These are phyloP conservation scores for Mucor piriformis DNA, from an alignment of 371 early-diverging fungal genomes.

Conservation along the genomic window DNA sequence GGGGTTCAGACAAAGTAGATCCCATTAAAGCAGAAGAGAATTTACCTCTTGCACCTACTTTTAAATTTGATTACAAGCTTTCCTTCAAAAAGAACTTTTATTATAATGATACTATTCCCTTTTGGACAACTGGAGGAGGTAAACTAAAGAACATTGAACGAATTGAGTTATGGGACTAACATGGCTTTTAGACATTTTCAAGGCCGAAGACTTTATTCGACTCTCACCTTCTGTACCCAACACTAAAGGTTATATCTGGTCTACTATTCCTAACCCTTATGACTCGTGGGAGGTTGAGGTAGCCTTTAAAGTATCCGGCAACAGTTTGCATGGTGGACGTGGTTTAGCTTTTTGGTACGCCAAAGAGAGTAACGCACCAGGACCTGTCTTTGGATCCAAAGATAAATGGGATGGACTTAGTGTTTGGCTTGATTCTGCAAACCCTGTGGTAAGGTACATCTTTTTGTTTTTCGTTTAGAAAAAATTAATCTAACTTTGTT, in stretches of 20 bases:
- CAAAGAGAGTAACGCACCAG: slow-evolving; percentile 57
- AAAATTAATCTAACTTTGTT: no score
- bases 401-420: slow-evolving; percentile 77
- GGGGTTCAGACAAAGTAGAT: slow-evolving; percentile 19
- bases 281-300: slow-evolving; percentile 79
- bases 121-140: slow-evolving; percentile 60
- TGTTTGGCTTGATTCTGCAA: slow-evolving; percentile 72
- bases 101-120: slow-evolving; percentile 59
- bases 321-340: slow-evolving; percentile 70
- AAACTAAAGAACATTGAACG: slow-evolving; percentile 22
- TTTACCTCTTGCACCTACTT: slow-evolving; percentile 24
- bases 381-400: slow-evolving; percentile 72
- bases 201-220: slow-evolving; percentile 65
- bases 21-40: slow-evolving; percentile 23
- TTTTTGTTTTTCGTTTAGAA: no score
- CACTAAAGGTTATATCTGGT: slow-evolving; percentile 72
- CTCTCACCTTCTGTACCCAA: slow-evolving; percentile 71
- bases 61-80: slow-evolving; percentile 65
- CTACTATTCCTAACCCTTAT: slow-evolving; percentile 64
- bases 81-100: slow-evolving; percentile 69
- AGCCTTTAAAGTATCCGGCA: slow-evolving; percentile 67
- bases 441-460: slow-evolving; percentile 50
- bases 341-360: slow-evolving; percentile 92
- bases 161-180: no score
- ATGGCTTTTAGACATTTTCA: slow-evolving; percentile 69